phyloP scores from a whole-genome alignment of 164 flowering plant genomes.

The Malania oleifera region DNA sequence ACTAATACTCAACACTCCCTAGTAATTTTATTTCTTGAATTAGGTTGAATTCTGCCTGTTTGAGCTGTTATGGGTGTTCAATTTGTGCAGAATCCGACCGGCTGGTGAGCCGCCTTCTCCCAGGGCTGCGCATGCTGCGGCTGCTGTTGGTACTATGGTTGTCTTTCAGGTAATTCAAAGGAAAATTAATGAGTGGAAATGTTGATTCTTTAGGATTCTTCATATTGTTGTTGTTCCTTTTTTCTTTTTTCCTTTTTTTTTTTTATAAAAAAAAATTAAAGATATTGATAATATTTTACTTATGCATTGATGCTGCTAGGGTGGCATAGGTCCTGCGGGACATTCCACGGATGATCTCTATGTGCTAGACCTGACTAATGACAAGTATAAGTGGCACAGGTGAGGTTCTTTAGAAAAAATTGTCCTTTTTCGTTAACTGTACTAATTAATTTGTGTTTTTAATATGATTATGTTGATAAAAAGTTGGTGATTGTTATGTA shows the following conservation, averaged over 20 bases:
- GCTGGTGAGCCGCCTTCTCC: constrained; percentile 98
- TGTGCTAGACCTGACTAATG: constrained; percentile 90
- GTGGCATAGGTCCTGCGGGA: constrained; percentile 99
- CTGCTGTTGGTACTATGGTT: constrained; percentile 97
- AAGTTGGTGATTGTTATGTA: not conserved
- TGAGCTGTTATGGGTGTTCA: constrained; percentile 1
- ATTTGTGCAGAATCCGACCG: constrained; percentile 52
- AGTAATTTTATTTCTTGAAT: not conserved
- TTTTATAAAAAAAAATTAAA: no score
- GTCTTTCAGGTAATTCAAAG: constrained; percentile 77
- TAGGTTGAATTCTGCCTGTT: constrained; percentile 5
- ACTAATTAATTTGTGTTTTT: not conserved
- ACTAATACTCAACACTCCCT: not conserved
- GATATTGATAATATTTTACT: not conserved
- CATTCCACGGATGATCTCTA: constrained; percentile 96
- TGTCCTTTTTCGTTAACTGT: not conserved
- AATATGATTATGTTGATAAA: not conserved
- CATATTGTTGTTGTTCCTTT: not conserved
- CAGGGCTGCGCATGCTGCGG: constrained; percentile 96
- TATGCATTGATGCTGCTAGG: constrained; percentile 44
- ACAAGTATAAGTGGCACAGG: constrained; percentile 97
- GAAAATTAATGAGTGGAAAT: not conserved
- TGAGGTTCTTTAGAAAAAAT: constrained; percentile 16
- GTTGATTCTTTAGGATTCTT: not conserved
- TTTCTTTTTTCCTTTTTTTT: not conserved